Conservation (phyloP, 202 grass and related monocot genomes). For the Hordeum pubiflorum region DNA sequence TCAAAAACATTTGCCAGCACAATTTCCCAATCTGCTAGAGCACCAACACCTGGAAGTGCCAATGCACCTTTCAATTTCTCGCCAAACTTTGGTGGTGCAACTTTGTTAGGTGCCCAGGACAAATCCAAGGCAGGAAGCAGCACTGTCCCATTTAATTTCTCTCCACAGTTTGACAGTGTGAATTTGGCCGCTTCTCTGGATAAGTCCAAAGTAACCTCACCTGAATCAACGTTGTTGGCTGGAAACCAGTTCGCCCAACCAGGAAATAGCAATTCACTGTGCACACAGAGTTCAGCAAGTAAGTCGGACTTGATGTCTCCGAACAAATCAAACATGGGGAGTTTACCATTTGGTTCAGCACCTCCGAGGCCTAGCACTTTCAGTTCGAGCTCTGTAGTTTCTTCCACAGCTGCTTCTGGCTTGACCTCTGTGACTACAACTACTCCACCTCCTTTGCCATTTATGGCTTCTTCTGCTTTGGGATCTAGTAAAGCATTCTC, state of each 20-base stretch:
- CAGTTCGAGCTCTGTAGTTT: conserved; percentile 1
- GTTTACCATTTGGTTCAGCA: conserved; percentile 21
- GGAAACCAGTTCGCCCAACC: conserved; percentile 6
- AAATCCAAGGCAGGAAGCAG: conserved; percentile 19
- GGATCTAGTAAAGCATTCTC: conserved; percentile 6
- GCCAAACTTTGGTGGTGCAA: conserved; percentile 14
- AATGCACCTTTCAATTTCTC: conserved; percentile 15
- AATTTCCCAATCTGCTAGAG: conserved; percentile 13
- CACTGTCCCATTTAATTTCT: conserved; percentile 17
- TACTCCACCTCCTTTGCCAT: background rate
- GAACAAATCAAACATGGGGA: background rate
- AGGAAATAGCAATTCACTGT: conserved; percentile 16
- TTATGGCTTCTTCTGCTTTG: background rate
- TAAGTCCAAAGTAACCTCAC: background rate
- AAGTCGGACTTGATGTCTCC: conserved; percentile 7
- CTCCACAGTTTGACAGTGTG: conserved; percentile 7
- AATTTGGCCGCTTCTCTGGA: background rate
- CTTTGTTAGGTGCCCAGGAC: conserved; percentile 19
- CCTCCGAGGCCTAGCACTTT: background rate
- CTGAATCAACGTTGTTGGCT: conserved; percentile 13
- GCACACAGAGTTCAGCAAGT: conserved; percentile 16
- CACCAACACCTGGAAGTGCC: background rate
- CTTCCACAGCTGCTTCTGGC: conserved; percentile 1
- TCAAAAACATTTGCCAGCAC: conserved; percentile 6
- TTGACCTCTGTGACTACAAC: background rate